Percentiles rank a stretch among this genome's conserved stretches.
These are phyloP conservation scores for Kuraishia piskuri DNA, from an alignment of 805 yeast species.

Conservation along the genomic window DNA sequence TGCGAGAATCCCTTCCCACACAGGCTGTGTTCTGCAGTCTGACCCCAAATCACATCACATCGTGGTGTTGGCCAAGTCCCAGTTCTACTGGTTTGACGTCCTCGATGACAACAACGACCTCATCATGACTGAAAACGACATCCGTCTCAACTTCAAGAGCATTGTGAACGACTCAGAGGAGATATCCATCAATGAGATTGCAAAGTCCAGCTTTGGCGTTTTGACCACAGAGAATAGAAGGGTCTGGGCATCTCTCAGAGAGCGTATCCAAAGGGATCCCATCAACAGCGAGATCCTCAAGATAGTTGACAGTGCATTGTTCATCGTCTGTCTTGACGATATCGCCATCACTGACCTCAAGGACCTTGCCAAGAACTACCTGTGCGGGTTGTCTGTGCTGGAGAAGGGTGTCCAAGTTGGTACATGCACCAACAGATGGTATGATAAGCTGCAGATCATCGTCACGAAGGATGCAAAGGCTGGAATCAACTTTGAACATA, in stretches of 20 bases:
- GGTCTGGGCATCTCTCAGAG: conserved; percentile 76
- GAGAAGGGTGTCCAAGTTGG: conserved; percentile 88
- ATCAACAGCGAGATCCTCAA: conserved; percentile 63
- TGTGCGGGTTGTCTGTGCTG: conserved; percentile 75
- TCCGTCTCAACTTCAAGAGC: conserved; percentile 64
- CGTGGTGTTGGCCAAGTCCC: conserved; percentile 75
- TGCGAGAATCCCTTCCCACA: conserved; percentile 73
- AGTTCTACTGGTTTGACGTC: conserved; percentile 93
- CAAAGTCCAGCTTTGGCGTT: conserved; percentile 78
- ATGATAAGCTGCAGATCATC: conserved; percentile 83
- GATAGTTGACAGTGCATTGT: conserved; percentile 74
- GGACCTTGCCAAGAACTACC: conserved; percentile 72
- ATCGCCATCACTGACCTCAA: conserved; percentile 52
- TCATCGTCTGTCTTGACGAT: conserved; percentile 78
- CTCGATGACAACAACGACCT: conserved; percentile 65
- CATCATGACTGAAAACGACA: conserved; percentile 65
- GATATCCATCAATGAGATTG: conserved; percentile 47
- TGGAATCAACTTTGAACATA: conserved; percentile 88
- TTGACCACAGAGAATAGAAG: conserved; percentile 86
- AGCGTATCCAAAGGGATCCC: conserved; percentile 31
- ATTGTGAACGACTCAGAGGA: conserved; percentile 65
- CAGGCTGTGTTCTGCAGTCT: conserved; percentile 81
- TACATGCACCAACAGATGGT: conserved; percentile 92
- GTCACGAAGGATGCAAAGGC: conserved; percentile 86
- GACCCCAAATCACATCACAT: conserved; percentile 72